A percentile compares a stretch with the other conserved stretches of the same genome.
phyloP scores from a whole-genome alignment of 2,329 filamentous ascomycete species.

The Fusarium staphyleae region DNA sequence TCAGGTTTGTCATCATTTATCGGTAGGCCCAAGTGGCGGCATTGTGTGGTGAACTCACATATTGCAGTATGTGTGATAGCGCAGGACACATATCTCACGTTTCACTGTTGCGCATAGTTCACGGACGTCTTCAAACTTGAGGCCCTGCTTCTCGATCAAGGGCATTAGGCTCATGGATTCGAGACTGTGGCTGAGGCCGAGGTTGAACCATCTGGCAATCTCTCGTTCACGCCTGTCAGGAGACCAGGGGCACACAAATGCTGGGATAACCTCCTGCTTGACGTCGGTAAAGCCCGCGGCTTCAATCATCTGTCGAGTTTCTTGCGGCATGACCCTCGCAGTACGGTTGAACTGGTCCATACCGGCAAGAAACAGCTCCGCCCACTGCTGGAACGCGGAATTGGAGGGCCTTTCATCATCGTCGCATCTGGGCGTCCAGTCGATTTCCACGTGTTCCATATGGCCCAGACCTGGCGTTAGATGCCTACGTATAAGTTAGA shows the following conservation, averaged over 20 bases:
- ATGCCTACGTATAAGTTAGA: conserved; percentile 60
- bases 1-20: neutral
- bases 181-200: conserved; percentile 76
- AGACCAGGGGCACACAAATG: conserved; percentile 80
- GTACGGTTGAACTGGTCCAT: conserved; percentile 71
- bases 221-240: conserved; percentile 68
- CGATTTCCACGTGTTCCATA: conserved; percentile 90
- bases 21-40: neutral
- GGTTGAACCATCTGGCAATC: conserved; percentile 83
- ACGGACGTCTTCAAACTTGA: conserved; percentile 65
- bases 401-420: conserved; percentile 65
- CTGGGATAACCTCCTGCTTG: conserved; percentile 69
- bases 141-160: conserved; percentile 62
- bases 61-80: conserved; percentile 75
- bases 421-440: conserved; percentile 78
- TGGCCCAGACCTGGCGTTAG: conserved; percentile 76
- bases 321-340: conserved; percentile 61
- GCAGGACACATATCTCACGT: conserved; percentile 72
- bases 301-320: conserved; percentile 67
- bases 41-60: conserved; percentile 66
- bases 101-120: conserved; percentile 69
- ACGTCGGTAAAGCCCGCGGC: conserved; percentile 82
- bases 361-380: conserved; percentile 69
- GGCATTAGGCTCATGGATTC: conserved; percentile 77
- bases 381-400: conserved; percentile 72